Evolutionary conservation across 257 asterid species (phyloP), one percentile per base, ranked within the genome.

Genomic region (Nicotiana tomentosiformis): DNA sequence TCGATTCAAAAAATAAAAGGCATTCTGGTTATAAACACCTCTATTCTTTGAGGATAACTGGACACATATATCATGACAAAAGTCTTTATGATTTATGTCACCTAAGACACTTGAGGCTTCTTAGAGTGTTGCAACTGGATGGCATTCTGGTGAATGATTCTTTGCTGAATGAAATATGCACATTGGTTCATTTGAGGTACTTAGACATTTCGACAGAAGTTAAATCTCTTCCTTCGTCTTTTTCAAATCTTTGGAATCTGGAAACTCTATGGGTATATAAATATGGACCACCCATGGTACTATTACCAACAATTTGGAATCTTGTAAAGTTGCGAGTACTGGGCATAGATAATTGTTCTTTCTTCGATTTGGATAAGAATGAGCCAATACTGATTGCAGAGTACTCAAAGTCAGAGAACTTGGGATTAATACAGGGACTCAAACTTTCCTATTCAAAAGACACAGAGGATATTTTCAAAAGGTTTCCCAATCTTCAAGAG

Each of bases 101-200:
- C 39, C 46, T 64, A 39, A 16, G 79, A 81, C 15, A 81, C 17
- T 51, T 80, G 55, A 84, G 81, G 81, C 86, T 74, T 56, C 77
- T 88, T 17, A 56, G 82, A 77, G 84, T 80, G 62, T 39, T 84
- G 70, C 32, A 76, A 26, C 39, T 85, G 80, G 5, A 64, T 17
- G 0, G 64, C 15, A 30, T 67, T 15, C 51, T 0, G 2, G 43
- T 57, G 39, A 67, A 53, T 2, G 66, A 81, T 53, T 32, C 60
- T 64, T 77, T 83, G 74, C 77, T 83, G 23, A 61, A 37, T 10
- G 83, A 80, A 51, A 39, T 82, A n/a, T 20, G 57, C 39, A 1
- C 10, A 20, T 57, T 80, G 33, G 20, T 2, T 30, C 37, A 43
- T 46, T 69, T 84, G 35, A 80, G 67, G 23, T 84, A 1, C 68